Base-by-base conservation (phyloP, 2,329 filamentous ascomycete genomes). In the Nigrospora sphaerica region DNA sequence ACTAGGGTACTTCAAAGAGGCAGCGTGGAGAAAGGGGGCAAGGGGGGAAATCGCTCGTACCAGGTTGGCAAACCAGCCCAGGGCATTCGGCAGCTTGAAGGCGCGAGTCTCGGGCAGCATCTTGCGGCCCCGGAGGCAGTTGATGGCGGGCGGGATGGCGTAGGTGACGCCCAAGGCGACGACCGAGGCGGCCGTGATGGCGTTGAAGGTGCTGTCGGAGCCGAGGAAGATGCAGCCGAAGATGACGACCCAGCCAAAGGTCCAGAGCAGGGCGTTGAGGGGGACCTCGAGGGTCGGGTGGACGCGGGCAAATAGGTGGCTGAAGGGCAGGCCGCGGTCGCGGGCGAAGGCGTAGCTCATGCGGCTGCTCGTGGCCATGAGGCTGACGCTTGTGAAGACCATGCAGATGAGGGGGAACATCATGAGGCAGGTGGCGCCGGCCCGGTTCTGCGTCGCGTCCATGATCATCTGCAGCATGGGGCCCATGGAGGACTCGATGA, bases 151-250 rank as follows among this genome's bases (percentile, higher is more conserved):
- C 0, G 86, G 87, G 35, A 91, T 86, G 6, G 78, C 86, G 54
- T 91, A 91, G 3, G 83, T 84, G 6, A 90, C 67, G 7, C 83
- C 80, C 0, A 91, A 72, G 1, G 85, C 78, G 9, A 89, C 84
- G 0, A 90, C 85, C 0, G 83, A 85, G 0, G 84, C 78, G 0
- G 83, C 80, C 1, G 85, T 74, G 54, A 88, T 85, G 13, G 84
- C 84, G 37, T 84, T 86, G 64, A 88, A 87, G 0, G 85, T 84
- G 49, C 75, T 78, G 42, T 65, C 70, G 2, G 81, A 86, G 0
- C 83, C 85, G 3, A 89, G 71, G 61, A 86, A 85, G 50, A 88
- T 82, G 48, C 78, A 73, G 0, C 85, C 85, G 47, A 88, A 85
- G 12, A 87, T 69, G 46, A 86, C 72, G 2, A 86, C 80, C 39